phyloP scores from a whole-genome alignment of 1,284 basidiomycete species.

The Sanghuangporus weigelae region DNA sequence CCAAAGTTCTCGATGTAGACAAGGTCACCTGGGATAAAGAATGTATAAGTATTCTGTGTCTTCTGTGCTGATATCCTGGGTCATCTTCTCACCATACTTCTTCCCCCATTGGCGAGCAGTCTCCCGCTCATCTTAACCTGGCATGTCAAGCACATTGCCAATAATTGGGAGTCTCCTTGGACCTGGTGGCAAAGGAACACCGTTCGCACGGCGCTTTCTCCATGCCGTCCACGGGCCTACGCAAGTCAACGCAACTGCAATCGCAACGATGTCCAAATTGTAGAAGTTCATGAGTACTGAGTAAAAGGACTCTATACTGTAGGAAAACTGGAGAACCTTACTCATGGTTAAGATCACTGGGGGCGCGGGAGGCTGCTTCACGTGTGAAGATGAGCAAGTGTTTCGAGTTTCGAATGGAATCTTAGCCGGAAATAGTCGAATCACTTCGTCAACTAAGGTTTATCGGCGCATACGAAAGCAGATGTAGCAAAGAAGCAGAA shows the following conservation, averaged over 20 bases:
- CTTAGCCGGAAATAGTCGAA: no score
- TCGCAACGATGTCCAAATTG: neutral
- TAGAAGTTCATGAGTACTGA: neutral
- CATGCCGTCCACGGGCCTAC: neutral
- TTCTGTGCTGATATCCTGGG: neutral
- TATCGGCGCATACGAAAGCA: no score
- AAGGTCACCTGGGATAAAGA: slow-evolving; percentile 19
- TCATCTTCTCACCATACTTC: slow-evolving; percentile 15
- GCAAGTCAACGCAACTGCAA: neutral
- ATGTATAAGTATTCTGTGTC: neutral
- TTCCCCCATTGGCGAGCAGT: slow-evolving; percentile 18
- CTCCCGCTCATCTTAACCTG: slow-evolving; percentile 14
- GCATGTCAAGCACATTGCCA: slow-evolving; percentile 20
- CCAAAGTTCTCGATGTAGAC: slow-evolving; percentile 22
- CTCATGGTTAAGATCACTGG: neutral
- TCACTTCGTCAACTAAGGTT: no score
- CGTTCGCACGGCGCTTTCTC: neutral
- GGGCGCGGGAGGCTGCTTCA: no score
- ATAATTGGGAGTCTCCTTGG: slow-evolving; percentile 18
- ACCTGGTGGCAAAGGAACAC: slow-evolving; percentile 16
- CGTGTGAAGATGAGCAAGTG: no score
- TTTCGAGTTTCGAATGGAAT: no score
- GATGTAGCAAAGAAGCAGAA: no score
- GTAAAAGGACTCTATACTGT: neutral
- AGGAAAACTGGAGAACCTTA: neutral